phyloP scores from a whole-genome alignment of 805 yeast species.

The Wickerhamiella slavikovae region DNA sequence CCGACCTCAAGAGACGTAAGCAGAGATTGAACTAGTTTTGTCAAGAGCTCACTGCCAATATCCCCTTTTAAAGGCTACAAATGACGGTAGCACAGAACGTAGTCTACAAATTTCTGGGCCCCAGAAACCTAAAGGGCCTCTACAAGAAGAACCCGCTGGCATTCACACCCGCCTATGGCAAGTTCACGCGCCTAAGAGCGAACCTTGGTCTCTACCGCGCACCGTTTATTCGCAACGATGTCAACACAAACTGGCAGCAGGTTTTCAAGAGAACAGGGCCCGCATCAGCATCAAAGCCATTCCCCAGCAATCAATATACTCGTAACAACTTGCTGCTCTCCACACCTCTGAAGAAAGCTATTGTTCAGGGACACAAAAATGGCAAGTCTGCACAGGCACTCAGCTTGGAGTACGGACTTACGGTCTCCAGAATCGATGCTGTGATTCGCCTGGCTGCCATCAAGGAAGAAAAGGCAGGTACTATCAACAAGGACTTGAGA shows the following conservation, averaged over 20 bases:
- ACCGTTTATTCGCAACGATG: conserved; percentile 12
- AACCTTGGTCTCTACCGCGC: conserved; percentile 14
- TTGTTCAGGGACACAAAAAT: conserved; percentile 33
- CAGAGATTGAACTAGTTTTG: too few species aligned
- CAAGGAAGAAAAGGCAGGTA: conserved; percentile 38
- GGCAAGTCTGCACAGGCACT: conserved; percentile 48
- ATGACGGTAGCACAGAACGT: too few species aligned
- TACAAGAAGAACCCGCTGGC: conserved; percentile 56
- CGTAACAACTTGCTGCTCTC: conserved; percentile 44
- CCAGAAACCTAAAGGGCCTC: conserved; percentile 65
- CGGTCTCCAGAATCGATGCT: conserved; percentile 81
- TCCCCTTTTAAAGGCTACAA: too few species aligned
- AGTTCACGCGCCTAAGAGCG: conserved; percentile 36
- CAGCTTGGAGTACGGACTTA: conserved; percentile 59
- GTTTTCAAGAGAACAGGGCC: conserved; percentile 11
- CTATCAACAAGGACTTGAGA: conserved; percentile 33
- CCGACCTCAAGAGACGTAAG: too few species aligned
- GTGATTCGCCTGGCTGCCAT: conserved; percentile 44
- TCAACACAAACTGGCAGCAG: conserved; percentile 12
- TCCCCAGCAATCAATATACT: conserved; percentile 55
- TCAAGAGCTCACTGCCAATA: too few species aligned
- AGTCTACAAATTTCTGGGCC: conserved; percentile 76
- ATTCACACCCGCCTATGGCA: conserved; percentile 27
- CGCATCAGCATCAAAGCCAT: conserved; percentile 32
- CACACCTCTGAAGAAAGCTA: conserved; percentile 34